Conservation (phyloP, 371 early-diverging fungal species). For the Mortierella sp. region DNA sequence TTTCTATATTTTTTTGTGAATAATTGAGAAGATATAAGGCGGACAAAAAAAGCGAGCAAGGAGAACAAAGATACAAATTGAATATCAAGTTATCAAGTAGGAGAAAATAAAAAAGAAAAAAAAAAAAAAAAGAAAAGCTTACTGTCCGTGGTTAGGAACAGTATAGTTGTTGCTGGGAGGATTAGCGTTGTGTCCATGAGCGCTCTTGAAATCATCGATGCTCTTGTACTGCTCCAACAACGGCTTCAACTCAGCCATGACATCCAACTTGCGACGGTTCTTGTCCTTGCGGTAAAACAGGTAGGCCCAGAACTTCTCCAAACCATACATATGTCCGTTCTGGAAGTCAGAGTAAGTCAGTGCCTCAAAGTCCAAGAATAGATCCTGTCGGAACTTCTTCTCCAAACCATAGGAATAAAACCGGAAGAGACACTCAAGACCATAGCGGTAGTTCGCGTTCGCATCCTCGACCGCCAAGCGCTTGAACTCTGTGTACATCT, state of each 20-base stretch:
- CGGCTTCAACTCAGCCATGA: conserved; percentile 70
- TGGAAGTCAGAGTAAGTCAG: conserved; percentile 82
- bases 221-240: conserved; percentile 75
- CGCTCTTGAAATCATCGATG: conserved; percentile 78
- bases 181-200: conserved; percentile 37
- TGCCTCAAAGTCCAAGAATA: conserved; percentile 91
- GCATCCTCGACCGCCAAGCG: conserved; percentile 94
- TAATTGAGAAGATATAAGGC: no score
- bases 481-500: conserved; percentile 95
- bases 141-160: conserved; percentile 30
- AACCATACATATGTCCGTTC: conserved; percentile 84
- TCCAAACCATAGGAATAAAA: conserved; percentile 97
- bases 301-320: conserved; percentile 98
- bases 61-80: neutral
- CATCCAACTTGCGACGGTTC: conserved; percentile 73
- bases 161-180: conserved; percentile 38
- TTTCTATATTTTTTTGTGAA: no score
- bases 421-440: conserved; percentile 95
- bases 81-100: neutral
- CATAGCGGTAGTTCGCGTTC: conserved; percentile 90
- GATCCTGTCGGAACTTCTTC: conserved; percentile 84
- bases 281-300: conserved; percentile 91
- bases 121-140: conserved; percentile 4
- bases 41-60: neutral
- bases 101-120: neutral